Base-by-base conservation (phyloP, 2,329 filamentous ascomycete species). In the Zymoseptoria passerinii region DNA sequence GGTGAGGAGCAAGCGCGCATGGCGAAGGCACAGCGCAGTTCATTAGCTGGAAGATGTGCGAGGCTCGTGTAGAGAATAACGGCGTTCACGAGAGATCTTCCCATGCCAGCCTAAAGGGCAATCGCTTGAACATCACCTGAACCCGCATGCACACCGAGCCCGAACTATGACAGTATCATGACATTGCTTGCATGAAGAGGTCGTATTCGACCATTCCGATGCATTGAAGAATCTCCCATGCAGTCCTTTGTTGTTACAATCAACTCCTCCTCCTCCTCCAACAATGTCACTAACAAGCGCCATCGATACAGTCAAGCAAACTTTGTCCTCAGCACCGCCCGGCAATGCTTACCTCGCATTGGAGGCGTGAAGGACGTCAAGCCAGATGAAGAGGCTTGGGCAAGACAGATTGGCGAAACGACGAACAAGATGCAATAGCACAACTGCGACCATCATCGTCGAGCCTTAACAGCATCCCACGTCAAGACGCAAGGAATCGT, bases 401-500 rank as follows among this genome's bases (percentile, higher is more conserved):
- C 78, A 29, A 65, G 78, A 61, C 74, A 74, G 2, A 75, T 77
- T 13, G 76, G 75, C 49, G 73, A 77, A 27, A 72, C 75, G 65
- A 77, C 78, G 68, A 79, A 78, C 60, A 66, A 68, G 4, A 77
- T 77, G 27, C 76, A 78, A 61, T 72, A 72, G 62, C 72, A 74
- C 52, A 74, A 76, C 57, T 78, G 72, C 60, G 78, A 79, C 55
- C 70, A 72, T 51, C 69, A 73, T 60, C 66, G 73, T 8, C 73
- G 76, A 59, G 70, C 67, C 53, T 76, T 69, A 56, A 68, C 64
- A 28, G 71, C 76, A 18, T 80, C 76, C 1, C 78, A 80, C 64
- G 71, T 75, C 48, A 73, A 77, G 55, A 79, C 77, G 0, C 76
- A 80, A 63, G 76, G 76, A 28, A 71, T 80, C 49, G 74, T 80